Base-by-base conservation (phyloP, 371 early-diverging fungal genomes). In the Dinochytrium kinnereticum region DNA sequence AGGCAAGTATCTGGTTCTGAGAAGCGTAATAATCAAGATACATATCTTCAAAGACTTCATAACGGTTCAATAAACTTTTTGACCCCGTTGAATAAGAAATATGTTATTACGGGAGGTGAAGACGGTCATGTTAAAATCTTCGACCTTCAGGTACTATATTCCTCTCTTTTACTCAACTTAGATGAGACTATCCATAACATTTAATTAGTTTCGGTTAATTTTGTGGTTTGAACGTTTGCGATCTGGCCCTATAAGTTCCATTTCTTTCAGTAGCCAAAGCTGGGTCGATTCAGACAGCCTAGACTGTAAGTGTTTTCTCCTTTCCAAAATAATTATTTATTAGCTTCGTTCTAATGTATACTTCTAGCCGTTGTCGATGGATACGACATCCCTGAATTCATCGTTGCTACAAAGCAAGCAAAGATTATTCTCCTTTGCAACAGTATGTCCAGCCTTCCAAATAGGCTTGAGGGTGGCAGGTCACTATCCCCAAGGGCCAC, bases 121-220 rank as follows among this genome's bases (percentile, higher is more conserved):
- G 82, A 82, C 21, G 85, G 86, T 1, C 72, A 69, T 49, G 79
- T 86, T 64, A 80, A 82, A 49, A 75, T 86, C 1, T 82, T 78
- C 70, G 86, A 86, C 59, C 33, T 82, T 37, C 81, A 85, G 73
- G 85, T 81, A 51, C 50, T n/a, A 2, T 33, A 7, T 44, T 19
- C 13, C 44, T 7, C 44, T 26, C 0, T 38, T 73, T 17, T 5
- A 21, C 34, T 3, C 1, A 34, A n/a, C 26, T 24, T 38, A 34
- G n/a, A 36, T 0, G 33, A 30, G 26, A 37, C 51, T 19, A 70
- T 70, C 49, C 26, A 40, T 15, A 49, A 37, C 53, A 33, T 39
- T 10, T 26, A 33, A 61, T 26, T 31, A 85, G 82, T 78, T 85
- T 44, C 76, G 86, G 13, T 71, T 86, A 1, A 68, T 86, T 17